phyloP scores from a whole-genome alignment of 1,139 yeast genomes.

The Zygosaccharomyces sapae region DNA sequence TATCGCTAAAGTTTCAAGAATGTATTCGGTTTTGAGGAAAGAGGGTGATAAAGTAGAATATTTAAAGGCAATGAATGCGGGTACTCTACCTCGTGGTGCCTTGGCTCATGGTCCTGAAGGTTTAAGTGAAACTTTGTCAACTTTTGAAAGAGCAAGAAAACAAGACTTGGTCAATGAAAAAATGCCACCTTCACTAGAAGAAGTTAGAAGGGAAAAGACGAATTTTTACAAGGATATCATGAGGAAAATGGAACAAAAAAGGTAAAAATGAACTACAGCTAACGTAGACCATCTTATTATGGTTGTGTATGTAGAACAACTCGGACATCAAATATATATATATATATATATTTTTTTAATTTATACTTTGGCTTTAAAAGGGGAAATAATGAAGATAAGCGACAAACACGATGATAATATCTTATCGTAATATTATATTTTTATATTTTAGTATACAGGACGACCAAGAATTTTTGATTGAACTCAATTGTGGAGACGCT shows the following conservation, averaged over 20 bases:
- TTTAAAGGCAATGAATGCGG: slow-evolving; percentile 65
- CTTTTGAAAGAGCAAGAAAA: slow-evolving; percentile 79
- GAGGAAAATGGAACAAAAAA: slow-evolving; percentile 16
- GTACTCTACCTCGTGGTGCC: slow-evolving; percentile 82
- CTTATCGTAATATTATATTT: no score
- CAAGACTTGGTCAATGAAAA: slow-evolving; percentile 86
- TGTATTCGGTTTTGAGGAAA: slow-evolving; percentile 85
- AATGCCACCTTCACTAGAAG: slow-evolving; percentile 76
- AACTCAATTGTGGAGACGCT: slow-evolving; percentile 84
- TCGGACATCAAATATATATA: no score
- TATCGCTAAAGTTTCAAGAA: slow-evolving; percentile 88
- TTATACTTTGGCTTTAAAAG: no score
- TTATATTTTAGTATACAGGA: neutral
- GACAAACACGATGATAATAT: no score
- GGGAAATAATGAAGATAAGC: no score
- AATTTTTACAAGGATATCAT: slow-evolving; percentile 39
- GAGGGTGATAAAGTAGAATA: slow-evolving; percentile 86
- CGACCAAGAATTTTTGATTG: neutral
- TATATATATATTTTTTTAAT: no score
- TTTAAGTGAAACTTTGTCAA: slow-evolving; percentile 59
- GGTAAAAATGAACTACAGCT: slow-evolving; percentile 1
- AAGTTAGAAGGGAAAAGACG: slow-evolving; percentile 46
- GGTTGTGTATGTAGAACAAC: neutral
- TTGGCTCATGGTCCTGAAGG: slow-evolving; percentile 81
- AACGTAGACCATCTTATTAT: neutral